Base-by-base conservation (phyloP, 164 flowering plant genomes). In the Buxus sempervirens region DNA sequence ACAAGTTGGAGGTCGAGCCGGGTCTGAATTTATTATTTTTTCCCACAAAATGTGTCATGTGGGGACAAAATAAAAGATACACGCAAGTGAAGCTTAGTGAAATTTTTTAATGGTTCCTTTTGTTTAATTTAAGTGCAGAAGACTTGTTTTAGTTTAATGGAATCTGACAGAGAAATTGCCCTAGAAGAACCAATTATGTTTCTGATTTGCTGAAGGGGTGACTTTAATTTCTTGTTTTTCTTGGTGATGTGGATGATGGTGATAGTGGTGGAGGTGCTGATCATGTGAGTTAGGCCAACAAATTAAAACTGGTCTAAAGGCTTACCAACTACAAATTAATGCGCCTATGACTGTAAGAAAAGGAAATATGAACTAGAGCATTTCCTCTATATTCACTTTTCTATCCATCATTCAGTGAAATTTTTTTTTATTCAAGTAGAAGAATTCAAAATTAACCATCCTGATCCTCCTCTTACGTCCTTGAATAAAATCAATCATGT, bases 1-100 rank as follows among this genome's bases (percentile, higher is more conserved):
- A 54, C 59, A 51, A 64, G 67, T 62, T 58, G 65, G 77, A 73
- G 63, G 42, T 64, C 61, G 61, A n/a, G 68, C 75, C 67, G 41
- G 57, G 0, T 61, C 27, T 41, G 58, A 55, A 66, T 64, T 53
- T 7, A 51, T 28, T 51, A 61, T 54, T 60, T 54, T 36, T 64
- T 58, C 48, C 15, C 63, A 3, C 22, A 0, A 21, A n/a, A 21
- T 1, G 21, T n/a, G 8, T n/a, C 5, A 55, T 55, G 21, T n/a
- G 22, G 58, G 58, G 22, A 9, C 24, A 55, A 21, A 21, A 6
- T 14, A 5, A 55, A 23, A n/a, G 22, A 45, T 45, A 45, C 51
- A 45, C 18, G 51, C 51, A 45, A 45, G 12, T 5, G 51, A 45
- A 10, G 16, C 5, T 45, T 45, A 45, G 18, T 10, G 51, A 10